A percentile compares a stretch with the other conserved stretches of the same genome.
phyloP scores from a whole-genome alignment of 2,329 filamentous ascomycete genomes.

The Penicillium nordicum region DNA sequence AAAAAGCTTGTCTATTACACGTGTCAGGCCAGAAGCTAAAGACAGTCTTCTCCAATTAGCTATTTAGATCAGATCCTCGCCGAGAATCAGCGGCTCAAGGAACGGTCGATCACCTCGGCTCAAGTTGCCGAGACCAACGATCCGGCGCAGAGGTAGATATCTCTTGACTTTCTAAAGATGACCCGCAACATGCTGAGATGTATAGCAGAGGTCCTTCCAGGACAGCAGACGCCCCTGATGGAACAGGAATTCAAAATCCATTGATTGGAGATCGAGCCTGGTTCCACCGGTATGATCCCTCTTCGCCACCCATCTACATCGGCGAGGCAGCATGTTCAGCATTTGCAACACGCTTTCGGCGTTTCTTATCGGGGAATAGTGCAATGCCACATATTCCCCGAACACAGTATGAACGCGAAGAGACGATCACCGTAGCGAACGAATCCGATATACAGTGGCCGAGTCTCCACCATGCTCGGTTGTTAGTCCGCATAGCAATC shows the following conservation, averaged over 20 bases:
- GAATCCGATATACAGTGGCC: slow-evolving; percentile 34
- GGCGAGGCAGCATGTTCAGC: slow-evolving; percentile 41
- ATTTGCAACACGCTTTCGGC: slow-evolving; percentile 40
- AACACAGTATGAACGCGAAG: slow-evolving; percentile 35
- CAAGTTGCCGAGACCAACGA: slow-evolving; percentile 22
- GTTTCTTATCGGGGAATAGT: slow-evolving; percentile 34
- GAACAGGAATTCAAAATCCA: slow-evolving; percentile 33
- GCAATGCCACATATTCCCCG: slow-evolving; percentile 33
- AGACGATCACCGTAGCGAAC: slow-evolving; percentile 29
- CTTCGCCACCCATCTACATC: slow-evolving; percentile 37
- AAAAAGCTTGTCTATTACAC: neutral
- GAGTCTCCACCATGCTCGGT: slow-evolving; percentile 34
- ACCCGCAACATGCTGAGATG: neutral
- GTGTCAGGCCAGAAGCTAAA: slow-evolving; percentile 1
- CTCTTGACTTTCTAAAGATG: neutral
- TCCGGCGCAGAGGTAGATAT: slow-evolving; percentile 13
- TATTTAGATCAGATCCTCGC: slow-evolving; percentile 35
- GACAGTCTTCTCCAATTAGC: slow-evolving; percentile 18
- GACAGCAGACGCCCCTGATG: slow-evolving; percentile 25
- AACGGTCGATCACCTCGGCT: slow-evolving; percentile 29
- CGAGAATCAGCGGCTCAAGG: slow-evolving; percentile 33
- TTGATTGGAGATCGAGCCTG: slow-evolving; percentile 36
- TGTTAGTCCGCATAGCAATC: slow-evolving; percentile 38
- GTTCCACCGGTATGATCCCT: slow-evolving; percentile 37
- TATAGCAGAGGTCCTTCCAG: slow-evolving; percentile 11